Percentiles rank a stretch among this genome's conserved stretches.
phyloP scores from a whole-genome alignment of 1,284 basidiomycete genomes.

The Ustilago tritici region DNA sequence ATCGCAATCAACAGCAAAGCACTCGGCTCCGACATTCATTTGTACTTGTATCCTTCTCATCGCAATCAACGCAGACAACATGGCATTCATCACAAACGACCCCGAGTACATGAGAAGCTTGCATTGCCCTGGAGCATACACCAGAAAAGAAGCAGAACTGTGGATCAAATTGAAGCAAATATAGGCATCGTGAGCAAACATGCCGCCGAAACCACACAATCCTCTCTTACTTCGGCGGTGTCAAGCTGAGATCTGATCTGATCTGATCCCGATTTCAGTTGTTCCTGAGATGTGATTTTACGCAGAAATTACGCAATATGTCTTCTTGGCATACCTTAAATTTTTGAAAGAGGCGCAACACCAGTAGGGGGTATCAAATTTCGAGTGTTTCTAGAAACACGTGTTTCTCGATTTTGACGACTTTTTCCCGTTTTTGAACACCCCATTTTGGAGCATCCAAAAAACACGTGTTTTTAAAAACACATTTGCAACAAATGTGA shows the following conservation, averaged over 20 bases:
- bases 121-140: background rate
- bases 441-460: no score
- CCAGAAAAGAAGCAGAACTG: no score
- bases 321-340: slow-evolving; percentile 1
- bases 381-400: no score
- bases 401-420: no score
- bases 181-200: no score
- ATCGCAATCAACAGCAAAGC: background rate
- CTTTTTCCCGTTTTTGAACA: no score
- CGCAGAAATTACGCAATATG: background rate
- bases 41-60: slow-evolving; percentile 13
- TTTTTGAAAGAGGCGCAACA: background rate
- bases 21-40: background rate
- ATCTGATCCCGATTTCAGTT: background rate
- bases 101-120: background rate
- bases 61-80: slow-evolving; percentile 1
- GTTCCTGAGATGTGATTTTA: slow-evolving; percentile 6
- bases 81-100: background rate
- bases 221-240: background rate
- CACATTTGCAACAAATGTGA: no score
- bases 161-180: no score
- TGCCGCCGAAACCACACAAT: background rate
- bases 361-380: no score
- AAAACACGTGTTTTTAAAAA: no score
- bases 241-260: background rate